Evolutionary conservation across 805 yeast genomes (phyloP), one percentile per base, ranked within the genome.

Genomic region (Candida sanyiensis): DNA sequence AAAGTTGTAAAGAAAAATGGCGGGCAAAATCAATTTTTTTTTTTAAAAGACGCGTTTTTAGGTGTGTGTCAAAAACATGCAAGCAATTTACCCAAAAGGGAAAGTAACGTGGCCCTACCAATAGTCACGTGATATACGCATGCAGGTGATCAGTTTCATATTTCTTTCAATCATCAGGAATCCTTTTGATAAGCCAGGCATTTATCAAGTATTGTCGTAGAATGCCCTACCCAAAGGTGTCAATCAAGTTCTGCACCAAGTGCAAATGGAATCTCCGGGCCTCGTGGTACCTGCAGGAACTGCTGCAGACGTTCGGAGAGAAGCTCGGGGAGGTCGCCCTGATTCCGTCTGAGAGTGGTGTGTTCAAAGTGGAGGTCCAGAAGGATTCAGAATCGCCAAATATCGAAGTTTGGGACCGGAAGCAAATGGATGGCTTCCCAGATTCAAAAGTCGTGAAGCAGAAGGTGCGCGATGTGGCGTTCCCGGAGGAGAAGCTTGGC

Each of bases 251-350:
- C 61, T 87, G 96, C 56, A 81, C 83, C 27, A 75, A 73, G 54
- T 87, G 96, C 66, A 82, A 83, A 52, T 87, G 96, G 96, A 83
- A 83, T 50, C 71, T 85, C 33, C 64, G 96, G 10, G 94, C 96
- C 2, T 72, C 85, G 0, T 88, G 96, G 96, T 85, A 85, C 49
- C 64, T 77, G 23, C 95, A 84, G 56, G 96, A 87, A 58, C 63
- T 88, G 2, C 61, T 87, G n/a, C 86, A 83, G 52, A 88, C 96
- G 0, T 88, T 86, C 58, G 80, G 78, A 4, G 57, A 61, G 5
- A 64, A 66, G 17, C 51, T 77, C 7, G 78, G 77, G 12, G 82
- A 80, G 40, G 72, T 79, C 3, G 61, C 77, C 0, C 54, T 72
- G 56, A 58, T 61, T 32, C 69, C 86, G 52, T 54, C 68, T 38